phyloP scores from a whole-genome alignment of 1,139 yeast species.

The Yamadazyma kanchanaburiensis region DNA sequence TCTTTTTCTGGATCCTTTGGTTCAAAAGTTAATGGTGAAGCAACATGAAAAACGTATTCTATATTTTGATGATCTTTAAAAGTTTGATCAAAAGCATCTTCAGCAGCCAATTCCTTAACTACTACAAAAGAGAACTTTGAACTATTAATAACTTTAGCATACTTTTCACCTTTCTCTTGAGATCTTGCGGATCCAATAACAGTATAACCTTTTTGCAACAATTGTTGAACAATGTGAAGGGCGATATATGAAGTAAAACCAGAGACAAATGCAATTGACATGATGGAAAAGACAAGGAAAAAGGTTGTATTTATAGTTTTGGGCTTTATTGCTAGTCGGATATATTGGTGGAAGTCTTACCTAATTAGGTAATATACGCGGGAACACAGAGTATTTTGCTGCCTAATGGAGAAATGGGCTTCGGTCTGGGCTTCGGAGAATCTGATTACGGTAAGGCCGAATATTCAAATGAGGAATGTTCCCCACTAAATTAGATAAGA shows the following conservation, averaged over 20 bases:
- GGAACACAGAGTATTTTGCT: too few relatives aligned
- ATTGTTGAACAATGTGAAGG: constrained; percentile 24
- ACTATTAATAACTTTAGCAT: constrained; percentile 12
- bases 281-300: background rate
- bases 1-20: constrained; percentile 16
- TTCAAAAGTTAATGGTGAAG: constrained; percentile 10
- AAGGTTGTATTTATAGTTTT: too few relatives aligned
- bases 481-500: too few relatives aligned
- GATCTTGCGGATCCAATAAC: constrained; percentile 29
- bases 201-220: constrained; percentile 18
- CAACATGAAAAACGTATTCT: constrained; percentile 14
- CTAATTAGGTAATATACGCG: too few relatives aligned
- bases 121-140: constrained; percentile 20
- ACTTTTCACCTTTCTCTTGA: constrained; percentile 20
- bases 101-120: constrained; percentile 15
- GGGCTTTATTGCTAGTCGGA: too few relatives aligned
- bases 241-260: constrained; percentile 16
- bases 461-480: too few relatives aligned
- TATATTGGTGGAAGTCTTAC: too few relatives aligned
- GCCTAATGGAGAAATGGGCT: too few relatives aligned
- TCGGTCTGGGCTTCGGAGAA: too few relatives aligned
- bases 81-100: constrained; percentile 12
- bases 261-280: constrained; percentile 6
- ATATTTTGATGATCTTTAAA: constrained; percentile 13
- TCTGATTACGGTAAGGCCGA: too few relatives aligned